Evolutionary conservation across 2,329 filamentous ascomycete genomes (phyloP).

Genomic region (Aaosphaeria arxii): DNA sequence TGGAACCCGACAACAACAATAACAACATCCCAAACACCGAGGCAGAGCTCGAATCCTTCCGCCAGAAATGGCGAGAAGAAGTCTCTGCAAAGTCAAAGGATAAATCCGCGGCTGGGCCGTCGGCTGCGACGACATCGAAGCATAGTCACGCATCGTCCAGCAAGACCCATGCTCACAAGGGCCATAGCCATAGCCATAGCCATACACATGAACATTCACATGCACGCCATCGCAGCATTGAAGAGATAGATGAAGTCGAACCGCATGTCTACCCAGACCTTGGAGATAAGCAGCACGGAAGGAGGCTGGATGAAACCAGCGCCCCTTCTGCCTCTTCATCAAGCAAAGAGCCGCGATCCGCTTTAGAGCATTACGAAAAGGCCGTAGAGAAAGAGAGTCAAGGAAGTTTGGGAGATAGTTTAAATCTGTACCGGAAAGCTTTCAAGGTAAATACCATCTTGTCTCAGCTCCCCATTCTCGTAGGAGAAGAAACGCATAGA

Average conservation of each 20-base stretch:
- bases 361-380: conserved; percentile 87
- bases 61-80: conserved; percentile 82
- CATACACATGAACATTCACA: conserved; percentile 24
- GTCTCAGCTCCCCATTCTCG: neutral
- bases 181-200: conserved; percentile 17
- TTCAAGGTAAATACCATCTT: conserved; percentile 65
- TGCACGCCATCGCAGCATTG: conserved; percentile 21
- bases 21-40: conserved; percentile 33
- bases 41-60: conserved; percentile 80
- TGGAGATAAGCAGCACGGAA: conserved; percentile 44
- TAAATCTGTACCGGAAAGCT: conserved; percentile 83
- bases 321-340: conserved; percentile 25
- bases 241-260: conserved; percentile 40
- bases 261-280: conserved; percentile 45
- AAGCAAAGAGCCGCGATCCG: conserved; percentile 62
- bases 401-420: conserved; percentile 83
- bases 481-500: neutral
- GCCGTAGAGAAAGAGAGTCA: conserved; percentile 85
- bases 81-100: conserved; percentile 55
- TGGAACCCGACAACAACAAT: neutral
- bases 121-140: conserved; percentile 9
- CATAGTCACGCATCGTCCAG: conserved; percentile 19
- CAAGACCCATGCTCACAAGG: conserved; percentile 18
- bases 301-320: conserved; percentile 43
- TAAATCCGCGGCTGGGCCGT: conserved; percentile 15